Percentiles rank a stretch among this genome's conserved stretches.
Conservation (phyloP, 2,329 filamentous ascomycete species). For the Aspergillus fructus region DNA sequence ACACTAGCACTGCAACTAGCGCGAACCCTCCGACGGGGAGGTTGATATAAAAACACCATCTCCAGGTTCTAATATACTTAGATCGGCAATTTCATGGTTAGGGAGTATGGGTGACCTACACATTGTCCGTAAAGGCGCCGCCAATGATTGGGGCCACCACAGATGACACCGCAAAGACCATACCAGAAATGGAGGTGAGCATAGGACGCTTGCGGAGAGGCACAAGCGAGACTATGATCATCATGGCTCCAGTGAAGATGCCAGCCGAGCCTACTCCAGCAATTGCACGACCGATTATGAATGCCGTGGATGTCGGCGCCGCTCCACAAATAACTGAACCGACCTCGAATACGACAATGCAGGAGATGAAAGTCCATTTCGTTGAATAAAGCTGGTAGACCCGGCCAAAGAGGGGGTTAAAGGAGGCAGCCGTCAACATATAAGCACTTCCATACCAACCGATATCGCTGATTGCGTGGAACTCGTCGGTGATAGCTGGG, state of each 20-base stretch:
- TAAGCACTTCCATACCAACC: constrained; percentile 11
- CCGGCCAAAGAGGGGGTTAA: constrained; percentile 2
- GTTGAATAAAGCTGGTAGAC: constrained; percentile 5
- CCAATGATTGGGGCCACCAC: constrained; percentile 4
- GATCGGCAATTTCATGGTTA: not conserved
- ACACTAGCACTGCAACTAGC: not conserved
- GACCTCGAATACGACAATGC: constrained; percentile 24
- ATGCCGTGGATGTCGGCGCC: constrained; percentile 19
- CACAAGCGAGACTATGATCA: not conserved
- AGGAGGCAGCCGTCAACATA: constrained; percentile 1
- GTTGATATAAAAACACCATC: constrained; percentile 17
- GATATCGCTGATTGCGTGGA: constrained; percentile 19
- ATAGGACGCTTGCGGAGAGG: constrained; percentile 1
- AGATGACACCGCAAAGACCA: not conserved
- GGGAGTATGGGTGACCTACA: not conserved
- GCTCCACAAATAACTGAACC: constrained; percentile 24
- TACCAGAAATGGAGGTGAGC: not conserved
- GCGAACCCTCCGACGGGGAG: constrained; percentile 10
- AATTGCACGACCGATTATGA: constrained; percentile 23
- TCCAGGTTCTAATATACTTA: not conserved
- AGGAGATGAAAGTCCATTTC: constrained; percentile 21
- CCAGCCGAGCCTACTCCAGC: constrained; percentile 15
- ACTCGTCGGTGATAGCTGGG: constrained; percentile 34
- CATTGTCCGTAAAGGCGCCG: constrained; percentile 6
- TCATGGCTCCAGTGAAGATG: not conserved